A percentile compares a stretch with the other conserved stretches of the same genome.
phyloP scores from a whole-genome alignment of 805 yeast species.

The Candida boidinii region DNA sequence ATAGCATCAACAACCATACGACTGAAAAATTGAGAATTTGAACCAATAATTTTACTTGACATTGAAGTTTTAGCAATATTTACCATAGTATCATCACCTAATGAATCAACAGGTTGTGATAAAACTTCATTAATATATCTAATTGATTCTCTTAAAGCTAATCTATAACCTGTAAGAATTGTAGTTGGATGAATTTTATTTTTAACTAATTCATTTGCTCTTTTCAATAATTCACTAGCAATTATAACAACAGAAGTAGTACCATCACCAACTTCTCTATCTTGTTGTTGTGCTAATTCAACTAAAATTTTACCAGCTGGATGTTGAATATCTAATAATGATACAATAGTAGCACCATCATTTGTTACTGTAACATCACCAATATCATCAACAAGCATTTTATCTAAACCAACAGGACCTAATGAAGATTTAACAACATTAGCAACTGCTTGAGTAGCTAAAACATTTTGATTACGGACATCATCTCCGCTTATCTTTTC shows the following conservation, averaged over 20 bases:
- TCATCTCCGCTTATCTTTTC: constrained; percentile 95
- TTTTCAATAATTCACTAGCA: constrained; percentile 83
- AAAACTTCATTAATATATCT: constrained; percentile 80
- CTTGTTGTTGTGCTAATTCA: constrained; percentile 97
- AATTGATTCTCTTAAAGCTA: constrained; percentile 87
- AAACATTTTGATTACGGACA: constrained; percentile 88
- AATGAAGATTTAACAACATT: constrained; percentile 83
- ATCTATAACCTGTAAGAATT: constrained; percentile 90
- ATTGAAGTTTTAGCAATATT: constrained; percentile 95
- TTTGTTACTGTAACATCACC: constrained; percentile 98
- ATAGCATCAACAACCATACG: constrained; percentile 91
- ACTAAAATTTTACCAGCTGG: constrained; percentile 98
- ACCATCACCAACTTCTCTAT: constrained; percentile 97
- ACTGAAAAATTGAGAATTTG: constrained; percentile 86
- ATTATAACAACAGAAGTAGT: constrained; percentile 96
- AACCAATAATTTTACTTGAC: constrained; percentile 94
- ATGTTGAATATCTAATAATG: constrained; percentile 90
- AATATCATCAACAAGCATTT: constrained; percentile 97
- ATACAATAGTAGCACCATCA: constrained; percentile 95
- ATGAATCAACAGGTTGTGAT: constrained; percentile 66
- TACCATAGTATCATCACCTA: constrained; percentile 77
- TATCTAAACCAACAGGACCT: constrained; percentile 98
- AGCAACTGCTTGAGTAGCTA: constrained; percentile 85
- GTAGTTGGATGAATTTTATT: constrained; percentile 97
- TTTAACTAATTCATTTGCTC: constrained; percentile 90